Base-by-base conservation (phyloP, 176 grass and related monocot genomes). In the Aegilops longissima region DNA sequence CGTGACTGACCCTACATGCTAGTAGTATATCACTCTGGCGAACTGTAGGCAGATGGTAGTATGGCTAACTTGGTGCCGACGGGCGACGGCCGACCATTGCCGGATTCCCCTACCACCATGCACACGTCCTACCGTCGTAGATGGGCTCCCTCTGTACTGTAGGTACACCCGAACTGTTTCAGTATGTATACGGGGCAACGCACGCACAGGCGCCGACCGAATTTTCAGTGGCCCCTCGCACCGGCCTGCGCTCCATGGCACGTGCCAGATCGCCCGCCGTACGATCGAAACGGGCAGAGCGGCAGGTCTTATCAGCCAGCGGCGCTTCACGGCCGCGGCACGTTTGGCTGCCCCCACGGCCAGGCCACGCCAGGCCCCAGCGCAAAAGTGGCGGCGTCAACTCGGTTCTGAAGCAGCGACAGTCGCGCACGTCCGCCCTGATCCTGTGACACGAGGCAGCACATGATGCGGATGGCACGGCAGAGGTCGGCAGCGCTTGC, bases 391-490 rank as follows among this genome's bases (percentile, higher is more conserved):
- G 20, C 52, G 31, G 38, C 70, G 70, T 73, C 5, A 73, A 73
- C 70, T 73, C 21, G 12, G 69, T 42, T 71, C 68, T 39, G 35
- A 71, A 12, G 68, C 68, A 40, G 51, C 47, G 4, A 11, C 34
- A 20, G 30, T 35, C 30, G 47, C 16, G 34, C 66, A 40, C 69
- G 69, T 40, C 69, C 69, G 69, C 38, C 35, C 69, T 11, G 34
- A 72, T 72, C 70, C 70, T 72, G 70, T 72, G 70, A 72, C 70
- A 72, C 42, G 36, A 36, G 36, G 6, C 70, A 42, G 20, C 70
- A 40, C 36, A 39, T 33, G 17, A 36, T 18, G 34, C 5, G 11
- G 4, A 20, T 31, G 12, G 63, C 27, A 70, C 30, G 66, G 31
- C 66, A 69, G 29, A 30, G 66, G 69, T 72, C 69, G 69, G 36